A percentile compares a stretch with the other conserved stretches of the same genome.
Evolutionary conservation across 2,329 filamentous ascomycete species (phyloP).

Genomic region (Colletotrichum abscissum): DNA sequence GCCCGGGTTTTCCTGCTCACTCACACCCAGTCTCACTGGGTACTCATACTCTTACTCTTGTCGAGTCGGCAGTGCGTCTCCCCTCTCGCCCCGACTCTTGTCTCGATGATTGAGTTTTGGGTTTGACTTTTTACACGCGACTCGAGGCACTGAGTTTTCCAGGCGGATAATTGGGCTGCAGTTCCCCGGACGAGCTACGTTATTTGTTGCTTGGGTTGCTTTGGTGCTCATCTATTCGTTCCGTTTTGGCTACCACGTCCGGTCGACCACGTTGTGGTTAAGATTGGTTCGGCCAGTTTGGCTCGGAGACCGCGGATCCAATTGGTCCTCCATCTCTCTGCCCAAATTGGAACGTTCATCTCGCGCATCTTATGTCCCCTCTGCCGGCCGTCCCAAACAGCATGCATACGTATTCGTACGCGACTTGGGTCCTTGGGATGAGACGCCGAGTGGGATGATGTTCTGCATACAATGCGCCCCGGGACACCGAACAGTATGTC

Average conservation of each 20-base stretch:
- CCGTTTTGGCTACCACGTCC: not conserved
- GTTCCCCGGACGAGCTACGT: not conserved
- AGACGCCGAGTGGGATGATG: not conserved
- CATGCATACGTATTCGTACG: no score
- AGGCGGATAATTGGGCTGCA: not conserved
- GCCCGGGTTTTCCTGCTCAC: conserved; percentile 8
- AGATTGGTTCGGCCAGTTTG: no score
- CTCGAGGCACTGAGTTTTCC: conserved; percentile 1
- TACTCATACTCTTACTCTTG: no score
- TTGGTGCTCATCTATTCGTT: not conserved
- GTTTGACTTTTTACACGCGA: not conserved
- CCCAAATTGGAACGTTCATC: no score
- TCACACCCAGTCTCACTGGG: not conserved
- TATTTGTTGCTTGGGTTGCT: not conserved
- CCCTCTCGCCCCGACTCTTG: not conserved
- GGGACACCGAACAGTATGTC: not conserved
- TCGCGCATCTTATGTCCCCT: no score
- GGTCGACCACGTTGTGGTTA: no score
- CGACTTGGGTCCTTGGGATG: no score
- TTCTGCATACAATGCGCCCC: not conserved
- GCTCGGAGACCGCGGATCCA: no score
- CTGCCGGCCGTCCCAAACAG: no score
- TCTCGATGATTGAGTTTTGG: not conserved
- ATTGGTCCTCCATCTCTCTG: no score
- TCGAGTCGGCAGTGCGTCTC: not conserved